Base-by-base conservation (phyloP, 2,329 filamentous ascomycete genomes). In the Colletotrichum theobromicola region DNA sequence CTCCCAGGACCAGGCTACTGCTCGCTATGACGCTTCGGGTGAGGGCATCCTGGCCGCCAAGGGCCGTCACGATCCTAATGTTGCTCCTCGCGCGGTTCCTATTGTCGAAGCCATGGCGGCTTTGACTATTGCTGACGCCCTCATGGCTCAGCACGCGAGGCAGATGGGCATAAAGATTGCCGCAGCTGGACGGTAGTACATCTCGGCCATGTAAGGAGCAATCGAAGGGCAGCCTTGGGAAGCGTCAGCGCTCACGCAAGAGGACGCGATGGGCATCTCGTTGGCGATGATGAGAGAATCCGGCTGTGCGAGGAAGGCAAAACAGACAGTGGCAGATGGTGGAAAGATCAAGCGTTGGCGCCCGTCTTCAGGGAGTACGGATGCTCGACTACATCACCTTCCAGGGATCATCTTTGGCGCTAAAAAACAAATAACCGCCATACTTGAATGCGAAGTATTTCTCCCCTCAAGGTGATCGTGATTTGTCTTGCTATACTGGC, bases 101-200 rank as follows among this genome's bases (percentile, higher is more conserved):
- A 96, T 97, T 71, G 94, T 97, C 5, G 96, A 98, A 88, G 92
- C 93, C 53, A 98, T 98, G 96, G 94, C 96, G 4, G 92, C 95
- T 2, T 85, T 98, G 74, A 94, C 95, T 7, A 88, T 98, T 70
- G 95, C 98, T 84, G 96, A 98, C 85, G 93, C 95, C 5, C 86
- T 98, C 75, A 88, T 98, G 88, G 93, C 94, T 62, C 96, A 98
- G 87, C 93, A 95, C 82, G 91, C 88, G 7, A 85, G 90, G 75
- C 85, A 88, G 28, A 61, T 75, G 57, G 74, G 67, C 73, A 46
- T 75, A 35, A 77, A 76, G 75, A 76, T 77, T 77, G 75, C 76
- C 71, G 74, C 76, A 76, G 72, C 76, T 78, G 58, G 75, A 77
- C 74, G 76, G 18, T 61, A 12, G 30, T 35, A 61, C 58, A 21